Conservation (phyloP, 2,329 filamentous ascomycete species). For the Penicillium frequentans region DNA sequence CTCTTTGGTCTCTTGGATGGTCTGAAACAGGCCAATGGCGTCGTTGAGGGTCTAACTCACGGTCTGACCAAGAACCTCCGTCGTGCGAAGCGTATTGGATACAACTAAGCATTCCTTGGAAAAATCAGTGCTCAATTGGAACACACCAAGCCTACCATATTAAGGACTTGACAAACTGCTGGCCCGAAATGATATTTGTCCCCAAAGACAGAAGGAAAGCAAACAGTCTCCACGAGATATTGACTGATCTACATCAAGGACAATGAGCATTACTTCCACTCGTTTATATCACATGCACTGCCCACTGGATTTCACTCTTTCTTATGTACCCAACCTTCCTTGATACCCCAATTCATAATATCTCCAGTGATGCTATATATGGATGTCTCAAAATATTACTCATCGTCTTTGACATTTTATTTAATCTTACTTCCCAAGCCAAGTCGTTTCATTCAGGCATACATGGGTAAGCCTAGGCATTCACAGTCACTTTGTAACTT, state of each 20-base stretch:
- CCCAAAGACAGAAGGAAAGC: background rate
- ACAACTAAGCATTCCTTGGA: background rate
- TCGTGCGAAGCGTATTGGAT: slow-evolving; percentile 9
- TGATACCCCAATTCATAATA: slow-evolving; percentile 18
- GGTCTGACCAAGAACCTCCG: slow-evolving; percentile 14
- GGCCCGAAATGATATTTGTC: background rate
- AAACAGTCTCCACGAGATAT: background rate
- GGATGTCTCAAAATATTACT: background rate
- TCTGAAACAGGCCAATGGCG: slow-evolving; percentile 10
- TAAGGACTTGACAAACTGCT: background rate
- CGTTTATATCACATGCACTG: background rate
- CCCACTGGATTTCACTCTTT: background rate
- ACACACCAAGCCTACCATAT: background rate
- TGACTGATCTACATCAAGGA: background rate
- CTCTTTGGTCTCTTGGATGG: slow-evolving; percentile 16
- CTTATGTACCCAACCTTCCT: slow-evolving; percentile 6
- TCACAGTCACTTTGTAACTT: background rate
- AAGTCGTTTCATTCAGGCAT: background rate
- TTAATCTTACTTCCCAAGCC: background rate
- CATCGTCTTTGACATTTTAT: background rate
- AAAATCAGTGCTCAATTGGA: background rate
- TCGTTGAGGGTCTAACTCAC: background rate
- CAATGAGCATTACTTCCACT: background rate
- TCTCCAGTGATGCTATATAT: background rate
- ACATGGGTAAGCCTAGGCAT: background rate